Conservation (phyloP, 305 asterid species). For the Fraxinus albicans region DNA sequence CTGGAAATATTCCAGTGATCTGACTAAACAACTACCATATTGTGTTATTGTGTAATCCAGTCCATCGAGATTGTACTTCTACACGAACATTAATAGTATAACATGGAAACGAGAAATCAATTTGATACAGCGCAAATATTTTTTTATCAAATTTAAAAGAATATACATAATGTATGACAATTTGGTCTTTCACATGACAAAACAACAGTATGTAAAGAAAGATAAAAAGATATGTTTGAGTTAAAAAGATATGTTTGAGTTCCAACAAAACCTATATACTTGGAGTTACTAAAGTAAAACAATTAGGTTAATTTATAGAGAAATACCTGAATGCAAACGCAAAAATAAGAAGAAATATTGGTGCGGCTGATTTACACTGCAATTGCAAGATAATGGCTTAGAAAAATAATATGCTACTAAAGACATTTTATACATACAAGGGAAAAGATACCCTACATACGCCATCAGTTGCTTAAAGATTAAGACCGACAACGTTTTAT, state of each 20-base stretch:
- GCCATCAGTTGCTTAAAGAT: conserved; percentile 9
- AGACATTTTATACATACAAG: conserved; percentile 18
- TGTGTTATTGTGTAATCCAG: neutral
- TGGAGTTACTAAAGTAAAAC: conserved; percentile 11
- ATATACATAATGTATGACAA: neutral
- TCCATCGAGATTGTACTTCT: neutral
- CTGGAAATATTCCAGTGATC: neutral
- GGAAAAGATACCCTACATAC: conserved; percentile 8
- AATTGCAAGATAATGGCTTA: conserved; percentile 21
- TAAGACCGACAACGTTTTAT: neutral
- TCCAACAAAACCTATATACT: conserved; percentile 16
- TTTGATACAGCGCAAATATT: neutral
- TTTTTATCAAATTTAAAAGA: neutral
- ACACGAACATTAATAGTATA: neutral
- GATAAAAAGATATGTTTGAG: neutral
- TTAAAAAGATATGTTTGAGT: neutral
- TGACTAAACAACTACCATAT: neutral
- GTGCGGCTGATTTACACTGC: conserved; percentile 99
- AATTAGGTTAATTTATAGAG: conserved; percentile 22
- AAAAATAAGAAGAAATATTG: conserved; percentile 93
- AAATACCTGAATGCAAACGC: conserved; percentile 98
- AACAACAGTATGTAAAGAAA: neutral
- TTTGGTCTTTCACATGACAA: neutral
- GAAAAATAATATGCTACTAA: conserved; percentile 11
- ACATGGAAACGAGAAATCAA: neutral